Evolutionary conservation across 148 eudicot species (phyloP).

Genomic region (Arbutus unedo): DNA sequence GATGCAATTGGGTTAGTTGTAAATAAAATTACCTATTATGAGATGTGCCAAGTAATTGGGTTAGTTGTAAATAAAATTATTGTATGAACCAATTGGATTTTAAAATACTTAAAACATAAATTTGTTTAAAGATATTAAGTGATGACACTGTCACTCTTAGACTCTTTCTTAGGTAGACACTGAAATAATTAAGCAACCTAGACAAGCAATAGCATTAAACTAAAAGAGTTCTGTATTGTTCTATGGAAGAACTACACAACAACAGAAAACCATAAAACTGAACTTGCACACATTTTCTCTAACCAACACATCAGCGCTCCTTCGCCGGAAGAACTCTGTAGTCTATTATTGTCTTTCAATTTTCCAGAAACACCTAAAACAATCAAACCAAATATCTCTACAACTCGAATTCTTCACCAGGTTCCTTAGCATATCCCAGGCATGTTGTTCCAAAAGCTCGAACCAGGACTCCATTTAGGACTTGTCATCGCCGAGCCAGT

Average conservation of each 20-base stretch:
- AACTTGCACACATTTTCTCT: background rate
- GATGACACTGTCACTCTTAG: no score
- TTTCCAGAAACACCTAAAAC: background rate
- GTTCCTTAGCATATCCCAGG: slow-evolving; percentile 41
- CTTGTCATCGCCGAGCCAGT: slow-evolving; percentile 25
- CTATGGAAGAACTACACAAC: background rate
- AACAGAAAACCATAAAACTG: background rate
- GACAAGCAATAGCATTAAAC: background rate
- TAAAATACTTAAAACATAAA: no score
- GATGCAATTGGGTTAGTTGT: no score
- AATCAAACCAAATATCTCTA: background rate
- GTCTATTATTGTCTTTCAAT: background rate
- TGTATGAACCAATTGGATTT: no score
- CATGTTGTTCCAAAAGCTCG: slow-evolving; percentile 62
- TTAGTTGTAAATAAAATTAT: no score
- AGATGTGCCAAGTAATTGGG: no score
- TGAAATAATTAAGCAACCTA: background rate
- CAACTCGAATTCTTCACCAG: background rate
- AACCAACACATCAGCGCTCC: background rate
- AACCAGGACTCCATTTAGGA: slow-evolving; percentile 31
- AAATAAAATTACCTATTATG: no score
- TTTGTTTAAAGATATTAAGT: no score
- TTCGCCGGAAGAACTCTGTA: background rate
- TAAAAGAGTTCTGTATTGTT: background rate
- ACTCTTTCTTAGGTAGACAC: background rate